Base-by-base conservation (phyloP, 2,329 filamentous ascomycete genomes). In the Diaporthe sp. region DNA sequence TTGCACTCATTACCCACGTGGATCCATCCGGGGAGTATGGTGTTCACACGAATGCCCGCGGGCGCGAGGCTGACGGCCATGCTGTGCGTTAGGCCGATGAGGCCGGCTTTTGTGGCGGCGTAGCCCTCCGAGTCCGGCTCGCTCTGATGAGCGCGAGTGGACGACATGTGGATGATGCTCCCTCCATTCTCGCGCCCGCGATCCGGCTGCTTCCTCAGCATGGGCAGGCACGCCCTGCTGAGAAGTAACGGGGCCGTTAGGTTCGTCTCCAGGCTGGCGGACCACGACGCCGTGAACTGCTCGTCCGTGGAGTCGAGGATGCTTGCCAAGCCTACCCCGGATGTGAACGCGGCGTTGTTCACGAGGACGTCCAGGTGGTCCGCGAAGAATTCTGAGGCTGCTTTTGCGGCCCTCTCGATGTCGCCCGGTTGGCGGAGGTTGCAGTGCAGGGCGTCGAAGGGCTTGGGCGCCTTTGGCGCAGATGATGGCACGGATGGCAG, bases 11-110 rank as follows among this genome's bases (percentile, higher is more conserved):
- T 82, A 62, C 79, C 81, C 10, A 89, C 88, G 77, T 89, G 84
- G 62, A 90, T 88, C 88, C 88, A 89, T 0, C 88, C 88, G 0
- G 87, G 88, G 46, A 88, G 78, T 22, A 89, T 86, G 0, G 87
- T 84, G 76, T 88, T 89, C 37, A 88, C 86, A 6, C 86, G 82
- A 37, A 89, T 84, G 15, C 84, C 83, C 59, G 85, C 83, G 4
- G 81, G 79, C 67, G 85, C 82, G 19, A 89, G 80, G 53, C 85
- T 86, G 10, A 87, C 83, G 15, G 86, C 84, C 85, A 89, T 85
- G 13, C 84, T 84, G 77, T 88, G 87, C 68, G 86, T 86, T 39
- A 90, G 78, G 0, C 88, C 88, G 12, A 89, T 79, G 34, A 90
- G 79, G 0, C 87, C 87, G 3, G 87, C 88, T 80, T 90, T 89